Conservation (phyloP, 345 rosid species). For the Eucalyptus cloeziana region DNA sequence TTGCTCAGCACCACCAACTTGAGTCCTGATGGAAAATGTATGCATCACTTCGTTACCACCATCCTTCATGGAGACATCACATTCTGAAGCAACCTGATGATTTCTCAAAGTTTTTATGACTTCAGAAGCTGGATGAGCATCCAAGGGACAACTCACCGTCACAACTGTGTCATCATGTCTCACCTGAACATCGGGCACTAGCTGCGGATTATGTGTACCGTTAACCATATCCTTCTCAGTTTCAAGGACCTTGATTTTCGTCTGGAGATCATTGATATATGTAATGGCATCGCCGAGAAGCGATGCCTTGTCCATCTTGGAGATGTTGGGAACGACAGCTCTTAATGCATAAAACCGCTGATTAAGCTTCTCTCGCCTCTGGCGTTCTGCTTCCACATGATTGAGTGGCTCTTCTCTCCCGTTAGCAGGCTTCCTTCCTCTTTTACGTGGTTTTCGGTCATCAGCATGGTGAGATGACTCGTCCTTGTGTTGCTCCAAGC, state of each 20-base stretch:
- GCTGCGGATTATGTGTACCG: slow-evolving; percentile 21
- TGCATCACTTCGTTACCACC: slow-evolving; percentile 52
- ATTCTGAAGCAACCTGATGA: slow-evolving; percentile 55
- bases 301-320: slow-evolving; percentile 96
- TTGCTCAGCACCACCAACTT: slow-evolving; percentile 64
- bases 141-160: slow-evolving; percentile 65
- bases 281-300: slow-evolving; percentile 85
- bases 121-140: slow-evolving; percentile 56
- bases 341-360: slow-evolving; percentile 91
- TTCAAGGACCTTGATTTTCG: slow-evolving; percentile 59
- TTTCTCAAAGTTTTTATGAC: slow-evolving; percentile 56
- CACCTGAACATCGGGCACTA: slow-evolving; percentile 51
- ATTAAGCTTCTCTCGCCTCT: slow-evolving; percentile 93
- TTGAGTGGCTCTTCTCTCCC: slow-evolving; percentile 95
- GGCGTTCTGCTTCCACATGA: slow-evolving; percentile 95
- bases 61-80: slow-evolving; percentile 49
- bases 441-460: slow-evolving; percentile 85
- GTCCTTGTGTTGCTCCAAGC: slow-evolving; percentile 49
- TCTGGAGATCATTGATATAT: slow-evolving; percentile 77
- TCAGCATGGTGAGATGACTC: slow-evolving; percentile 44
- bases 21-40: slow-evolving; percentile 59
- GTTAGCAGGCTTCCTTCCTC: slow-evolving; percentile 95
- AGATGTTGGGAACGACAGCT: slow-evolving; percentile 89
- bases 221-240: slow-evolving; percentile 56
- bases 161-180: slow-evolving; percentile 71